Conservation (phyloP, 768 basidiomycete species). For the Tephrocybe sp. region DNA sequence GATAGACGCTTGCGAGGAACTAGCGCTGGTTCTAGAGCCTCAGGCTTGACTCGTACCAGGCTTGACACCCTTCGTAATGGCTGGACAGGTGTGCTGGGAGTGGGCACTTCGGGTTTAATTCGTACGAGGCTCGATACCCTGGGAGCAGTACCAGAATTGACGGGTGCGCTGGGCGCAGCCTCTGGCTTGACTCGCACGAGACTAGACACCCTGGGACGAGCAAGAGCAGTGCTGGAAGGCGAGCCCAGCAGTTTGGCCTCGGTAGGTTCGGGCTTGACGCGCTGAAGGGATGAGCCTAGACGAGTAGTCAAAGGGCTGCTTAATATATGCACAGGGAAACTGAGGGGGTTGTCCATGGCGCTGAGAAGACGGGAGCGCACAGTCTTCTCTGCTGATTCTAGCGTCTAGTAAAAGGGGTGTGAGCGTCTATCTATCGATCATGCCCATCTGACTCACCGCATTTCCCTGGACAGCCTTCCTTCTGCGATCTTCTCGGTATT, state of each 20-base stretch:
- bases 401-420: not conserved
- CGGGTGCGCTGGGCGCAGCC: not conserved
- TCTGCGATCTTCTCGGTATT: conserved; percentile 23
- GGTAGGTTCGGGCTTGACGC: conserved; percentile 12
- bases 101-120: not conserved
- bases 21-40: conserved; percentile 25
- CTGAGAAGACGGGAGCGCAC: conserved; percentile 7
- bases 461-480: conserved; percentile 13
- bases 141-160: not conserved
- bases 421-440: conserved; percentile 6
- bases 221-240: not conserved
- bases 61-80: not conserved
- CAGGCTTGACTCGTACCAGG: conserved; percentile 12
- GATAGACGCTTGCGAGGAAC: conserved; percentile 39
- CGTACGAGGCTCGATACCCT: conserved; percentile 7
- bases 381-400: conserved; percentile 2
- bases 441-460: not conserved
- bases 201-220: conserved; percentile 4
- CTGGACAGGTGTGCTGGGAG: not conserved
- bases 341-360: conserved; percentile 11
- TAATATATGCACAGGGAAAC: too few species aligned
- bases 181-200: not conserved
- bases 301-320: too few species aligned
- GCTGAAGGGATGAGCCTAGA: too few species aligned
- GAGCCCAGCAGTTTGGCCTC: not conserved